Evolutionary conservation across 2,329 filamentous ascomycete genomes (phyloP), one percentile per base, ranked within the genome.

Genomic region (Pyrenochaeta sp.): DNA sequence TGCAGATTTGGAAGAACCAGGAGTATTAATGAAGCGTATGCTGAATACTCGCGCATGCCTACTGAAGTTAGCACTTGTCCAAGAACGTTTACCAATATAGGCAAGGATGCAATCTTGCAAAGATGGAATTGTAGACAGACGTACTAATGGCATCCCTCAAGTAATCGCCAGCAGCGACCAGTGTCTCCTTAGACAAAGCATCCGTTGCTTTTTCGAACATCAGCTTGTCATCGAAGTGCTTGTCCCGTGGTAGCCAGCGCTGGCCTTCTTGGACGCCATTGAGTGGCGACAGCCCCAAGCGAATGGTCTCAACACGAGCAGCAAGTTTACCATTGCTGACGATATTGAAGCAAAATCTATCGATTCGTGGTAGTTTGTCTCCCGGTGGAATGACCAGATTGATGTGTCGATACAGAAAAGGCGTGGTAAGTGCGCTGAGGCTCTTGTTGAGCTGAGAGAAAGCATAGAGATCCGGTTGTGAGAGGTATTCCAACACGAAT

Each of bases 401-500:
- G 14, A 65, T 47, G 37, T 64, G 44, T 3, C 54, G 51, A 28
- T 66, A 66, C 2, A 67, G 35, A 14, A 55, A 50, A 2, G 61
- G 51, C 7, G 43, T 35, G 11, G 40, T 47, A 11, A 63, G 27
- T n/a, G 24, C 34, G 21, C 48, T 44, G 0, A 63, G 37, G 10
- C 31, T 32, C 15, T 40, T 58, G 17, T 51, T 55, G 6, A 56
- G 27, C 27, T 31, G 50, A 9, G 48, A 55, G 4, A 61, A 19
- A 2, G 50, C 38, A 20, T 53, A 46, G 7, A 57, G 43, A 1
- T 58, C 61, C n/a, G 41, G 24, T 14, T 66, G 58, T 5, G 41
- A 15, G 6, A 58, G 44, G 30, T 55, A 55, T 7, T 48, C 37
- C 19, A 61, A 34, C 17, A 65, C 48, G 7, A 55, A 51, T 28